Percentiles rank a stretch among this genome's conserved stretches.
Evolutionary conservation across 768 basidiomycete species (phyloP).

Genomic region (Cystofilobasidium capitatum): DNA sequence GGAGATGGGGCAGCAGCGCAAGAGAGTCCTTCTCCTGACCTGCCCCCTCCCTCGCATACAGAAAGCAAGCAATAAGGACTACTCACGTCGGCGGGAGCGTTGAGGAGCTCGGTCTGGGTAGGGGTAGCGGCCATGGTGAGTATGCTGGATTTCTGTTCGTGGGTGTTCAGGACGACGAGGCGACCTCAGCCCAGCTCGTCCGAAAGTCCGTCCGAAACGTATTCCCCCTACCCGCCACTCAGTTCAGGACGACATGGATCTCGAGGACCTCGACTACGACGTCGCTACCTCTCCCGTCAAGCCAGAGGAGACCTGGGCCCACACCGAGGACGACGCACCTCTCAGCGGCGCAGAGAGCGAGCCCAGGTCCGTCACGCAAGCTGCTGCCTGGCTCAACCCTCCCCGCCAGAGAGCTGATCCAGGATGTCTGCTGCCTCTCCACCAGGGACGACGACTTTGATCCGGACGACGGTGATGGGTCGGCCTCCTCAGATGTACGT

Average conservation of each 20-base stretch:
- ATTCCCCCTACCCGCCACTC: too few relatives aligned
- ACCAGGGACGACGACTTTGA: conserved; percentile 4
- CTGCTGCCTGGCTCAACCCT: background rate
- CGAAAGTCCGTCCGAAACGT: background rate
- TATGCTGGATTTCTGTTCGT: background rate
- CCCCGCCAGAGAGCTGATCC: too few relatives aligned
- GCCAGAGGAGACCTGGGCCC: background rate
- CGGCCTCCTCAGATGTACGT: background rate
- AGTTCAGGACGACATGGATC: conserved; percentile 9
- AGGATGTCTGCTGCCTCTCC: background rate
- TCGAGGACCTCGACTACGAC: conserved; percentile 12
- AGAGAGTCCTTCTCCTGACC: background rate
- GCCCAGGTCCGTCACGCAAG: background rate
- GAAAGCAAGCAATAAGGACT: background rate
- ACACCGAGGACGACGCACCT: background rate
- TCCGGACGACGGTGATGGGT: background rate
- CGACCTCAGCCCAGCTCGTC: too few relatives aligned
- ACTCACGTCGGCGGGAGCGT: background rate
- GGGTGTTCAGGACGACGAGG: background rate
- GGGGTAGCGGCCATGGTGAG: background rate
- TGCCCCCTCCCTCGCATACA: background rate
- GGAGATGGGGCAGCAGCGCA: background rate
- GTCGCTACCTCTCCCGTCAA: background rate
- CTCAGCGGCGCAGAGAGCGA: conserved; percentile 2
- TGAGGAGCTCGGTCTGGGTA: conserved; percentile 6